phyloP scores from a whole-genome alignment of 805 yeast species.

The Starmera amethionina region DNA sequence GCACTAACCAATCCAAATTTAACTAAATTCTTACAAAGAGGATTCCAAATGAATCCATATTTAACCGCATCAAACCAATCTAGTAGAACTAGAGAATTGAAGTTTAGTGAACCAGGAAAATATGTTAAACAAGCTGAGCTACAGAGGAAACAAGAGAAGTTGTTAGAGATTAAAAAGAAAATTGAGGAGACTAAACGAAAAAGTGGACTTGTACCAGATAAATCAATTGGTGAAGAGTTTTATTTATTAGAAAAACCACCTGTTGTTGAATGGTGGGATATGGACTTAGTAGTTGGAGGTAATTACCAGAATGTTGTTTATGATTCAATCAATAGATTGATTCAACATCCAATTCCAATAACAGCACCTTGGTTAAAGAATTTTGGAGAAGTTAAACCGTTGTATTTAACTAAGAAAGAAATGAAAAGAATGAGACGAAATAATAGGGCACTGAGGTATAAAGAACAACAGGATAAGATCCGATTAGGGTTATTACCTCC shows the following conservation, averaged over 20 bases:
- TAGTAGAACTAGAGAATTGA: conserved; percentile 27
- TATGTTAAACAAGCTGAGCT: conserved; percentile 35
- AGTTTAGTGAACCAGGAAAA: conserved; percentile 56
- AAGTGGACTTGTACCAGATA: conserved; percentile 42
- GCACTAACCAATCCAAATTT: conserved; percentile 16
- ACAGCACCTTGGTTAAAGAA: conserved; percentile 48
- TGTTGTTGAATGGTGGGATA: conserved; percentile 84
- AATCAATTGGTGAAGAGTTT: conserved; percentile 43
- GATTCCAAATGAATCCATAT: conserved; percentile 26
- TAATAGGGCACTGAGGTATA: conserved; percentile 50
- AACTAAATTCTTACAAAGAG: conserved; percentile 12
- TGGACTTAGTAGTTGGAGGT: conserved; percentile 34
- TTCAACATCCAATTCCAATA: conserved; percentile 75
- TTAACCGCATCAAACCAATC: conserved; percentile 6
- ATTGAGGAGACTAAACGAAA: conserved; percentile 23
- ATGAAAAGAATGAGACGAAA: conserved; percentile 62
- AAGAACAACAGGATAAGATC: conserved; percentile 69
- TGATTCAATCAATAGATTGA: conserved; percentile 48
- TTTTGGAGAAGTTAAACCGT: conserved; percentile 28
- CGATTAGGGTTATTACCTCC: conserved; percentile 77
- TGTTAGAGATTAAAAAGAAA: conserved; percentile 23
- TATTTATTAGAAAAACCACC: conserved; percentile 49
- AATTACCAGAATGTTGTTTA: conserved; percentile 28
- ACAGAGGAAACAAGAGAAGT: conserved; percentile 30
- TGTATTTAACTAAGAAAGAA: conserved; percentile 70